Base-by-base conservation (phyloP, 495 filamentous ascomycete species). In the Parmelia sp. region DNA sequence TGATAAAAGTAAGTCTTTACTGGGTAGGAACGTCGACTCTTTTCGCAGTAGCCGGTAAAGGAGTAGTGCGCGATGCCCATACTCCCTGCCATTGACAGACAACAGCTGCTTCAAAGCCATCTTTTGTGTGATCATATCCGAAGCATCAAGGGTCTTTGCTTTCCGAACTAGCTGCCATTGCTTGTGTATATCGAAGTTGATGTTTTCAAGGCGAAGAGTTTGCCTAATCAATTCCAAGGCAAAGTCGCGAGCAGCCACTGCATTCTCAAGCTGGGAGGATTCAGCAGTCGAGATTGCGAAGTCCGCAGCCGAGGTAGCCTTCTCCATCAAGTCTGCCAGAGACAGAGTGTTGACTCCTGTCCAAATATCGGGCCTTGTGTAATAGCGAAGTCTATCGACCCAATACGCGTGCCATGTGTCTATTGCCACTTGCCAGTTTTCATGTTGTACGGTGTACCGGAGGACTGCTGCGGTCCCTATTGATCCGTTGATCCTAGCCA, bases 381-480 rank as follows among this genome's bases (percentile, higher is more conserved):
- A 59, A 37, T 67, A 58, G 6, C 39, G 37, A 25, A 59, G 7
- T 60, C 60, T 59, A 7, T 59, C 19, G 4, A 49, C 39, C 69
- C 65, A 65, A 47, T 58, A 55, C 19, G 53, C 37, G 7, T 65
- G 36, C 70, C 69, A 72, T 17, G 64, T 57, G 2, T 57, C 60
- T 42, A 67, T 31, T 10, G 70, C 70, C 19, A 58, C 35, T 23
- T 60, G 25, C 80, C 79, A 83, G n/a, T 76, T 68, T 27, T 55
- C 61, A 25, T 68, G 67, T 51, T 74, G 71, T n/a, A 80, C 42
- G 25, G 73, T 71, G 62, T 78, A 70, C 5, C 69, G 67, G 37
- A 82, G 68, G 35, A 71, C 42, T 19, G 63, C 60, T 37, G 69
- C 66, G 45, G 70, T 65, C 4, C 69, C 74, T 25, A 71, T 64